Percentiles rank a stretch among this genome's conserved stretches.
phyloP scores from a whole-genome alignment of 257 asterid genomes.

The Forsythia suspensa region DNA sequence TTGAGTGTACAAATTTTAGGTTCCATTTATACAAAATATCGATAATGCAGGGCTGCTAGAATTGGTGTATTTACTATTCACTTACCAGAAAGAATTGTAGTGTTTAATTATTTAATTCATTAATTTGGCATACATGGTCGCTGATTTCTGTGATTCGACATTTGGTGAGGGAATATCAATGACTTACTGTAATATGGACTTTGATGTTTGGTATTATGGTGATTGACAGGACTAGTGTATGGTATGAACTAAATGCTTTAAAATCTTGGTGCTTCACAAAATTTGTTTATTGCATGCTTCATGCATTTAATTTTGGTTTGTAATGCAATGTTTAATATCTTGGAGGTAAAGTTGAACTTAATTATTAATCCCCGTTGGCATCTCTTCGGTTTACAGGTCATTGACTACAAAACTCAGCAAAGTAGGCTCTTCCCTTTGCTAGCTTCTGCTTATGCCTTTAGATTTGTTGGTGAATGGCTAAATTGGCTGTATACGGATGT shows the following conservation, averaged over 20 bases:
- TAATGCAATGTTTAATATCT: not conserved
- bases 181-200: not conserved
- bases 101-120: not conserved
- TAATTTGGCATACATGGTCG: not conserved
- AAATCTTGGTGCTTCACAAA: not conserved
- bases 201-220: not conserved
- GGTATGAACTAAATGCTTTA: not conserved
- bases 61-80: not conserved
- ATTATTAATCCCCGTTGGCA: not conserved
- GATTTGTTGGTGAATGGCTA: conserved; percentile 98
- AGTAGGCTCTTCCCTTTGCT: conserved; percentile 89
- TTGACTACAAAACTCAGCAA: conserved; percentile 96
- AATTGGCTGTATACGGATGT: conserved; percentile 92
- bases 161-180: not conserved
- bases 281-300: not conserved
- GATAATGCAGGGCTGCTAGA: not conserved
- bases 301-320: not conserved
- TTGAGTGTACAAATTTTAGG: not conserved
- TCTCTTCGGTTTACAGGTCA: conserved; percentile 52
- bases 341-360: not conserved
- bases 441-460: conserved; percentile 97
- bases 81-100: not conserved
- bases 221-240: not conserved
- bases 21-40: not conserved
- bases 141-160: not conserved